These are phyloP conservation scores for Colletotrichum kahawae DNA, from an alignment of 2,329 filamentous ascomycete species.

Conservation along the genomic window DNA sequence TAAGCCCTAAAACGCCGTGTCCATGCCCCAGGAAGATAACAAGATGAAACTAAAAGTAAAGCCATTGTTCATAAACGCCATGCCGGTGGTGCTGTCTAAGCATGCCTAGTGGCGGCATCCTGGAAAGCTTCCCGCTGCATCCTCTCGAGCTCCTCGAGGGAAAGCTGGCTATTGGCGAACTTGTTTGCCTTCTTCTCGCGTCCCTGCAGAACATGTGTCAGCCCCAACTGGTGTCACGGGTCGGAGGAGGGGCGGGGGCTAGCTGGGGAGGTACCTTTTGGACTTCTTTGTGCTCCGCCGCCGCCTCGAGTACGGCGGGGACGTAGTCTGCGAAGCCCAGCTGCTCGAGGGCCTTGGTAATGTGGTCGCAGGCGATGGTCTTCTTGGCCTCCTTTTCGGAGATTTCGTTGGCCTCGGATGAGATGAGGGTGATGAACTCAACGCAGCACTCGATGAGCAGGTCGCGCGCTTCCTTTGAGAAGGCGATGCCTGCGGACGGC, in stretches of 20 bases:
- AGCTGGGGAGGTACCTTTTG: conserved; percentile 70
- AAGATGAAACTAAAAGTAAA: conserved; percentile 21
- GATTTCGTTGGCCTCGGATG: conserved; percentile 98
- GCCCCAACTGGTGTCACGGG: neutral
- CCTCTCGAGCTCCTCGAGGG: conserved; percentile 86
- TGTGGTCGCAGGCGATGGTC: conserved; percentile 97
- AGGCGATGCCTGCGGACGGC: conserved; percentile 75
- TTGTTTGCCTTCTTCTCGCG: conserved; percentile 98
- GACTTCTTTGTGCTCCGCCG: conserved; percentile 89
- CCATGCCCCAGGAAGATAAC: conserved; percentile 23
- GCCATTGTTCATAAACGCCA: neutral
- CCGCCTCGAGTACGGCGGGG: conserved; percentile 82
- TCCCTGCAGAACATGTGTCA: conserved; percentile 58
- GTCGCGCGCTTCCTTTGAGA: conserved; percentile 94
- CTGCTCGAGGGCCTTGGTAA: conserved; percentile 91
- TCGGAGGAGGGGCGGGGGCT: neutral
- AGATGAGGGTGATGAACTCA: conserved; percentile 97
- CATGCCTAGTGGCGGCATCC: conserved; percentile 23
- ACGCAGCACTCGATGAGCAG: conserved; percentile 98
- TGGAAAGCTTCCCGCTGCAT: conserved; percentile 93
- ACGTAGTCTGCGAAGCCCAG: conserved; percentile 95
- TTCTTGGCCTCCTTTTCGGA: conserved; percentile 99
- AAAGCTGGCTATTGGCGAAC: conserved; percentile 88
- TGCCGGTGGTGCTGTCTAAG: neutral
- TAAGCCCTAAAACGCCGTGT: neutral